Conservation (phyloP, 495 filamentous ascomycete species). For the Hypoxylon perforatum region DNA sequence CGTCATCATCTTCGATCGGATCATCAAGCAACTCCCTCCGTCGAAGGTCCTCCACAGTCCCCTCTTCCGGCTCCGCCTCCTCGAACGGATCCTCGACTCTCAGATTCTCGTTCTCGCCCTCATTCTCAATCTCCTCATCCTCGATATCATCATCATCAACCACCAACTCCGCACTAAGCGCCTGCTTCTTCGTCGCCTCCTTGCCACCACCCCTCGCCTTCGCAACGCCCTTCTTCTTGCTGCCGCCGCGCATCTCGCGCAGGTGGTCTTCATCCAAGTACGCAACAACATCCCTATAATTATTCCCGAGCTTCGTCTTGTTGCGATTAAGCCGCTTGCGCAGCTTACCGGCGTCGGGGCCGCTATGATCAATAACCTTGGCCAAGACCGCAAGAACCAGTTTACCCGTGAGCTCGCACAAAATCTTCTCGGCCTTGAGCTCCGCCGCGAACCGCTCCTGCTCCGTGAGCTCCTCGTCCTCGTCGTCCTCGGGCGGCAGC, state of each 20-base stretch:
- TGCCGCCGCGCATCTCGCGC: constrained; percentile 49
- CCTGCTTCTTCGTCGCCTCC: constrained; percentile 52
- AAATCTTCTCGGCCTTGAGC: constrained; percentile 78
- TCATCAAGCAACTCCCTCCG: constrained; percentile 69
- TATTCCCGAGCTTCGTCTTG: constrained; percentile 71
- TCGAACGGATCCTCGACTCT: constrained; percentile 56
- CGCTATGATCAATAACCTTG: constrained; percentile 73
- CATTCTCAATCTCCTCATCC: constrained; percentile 61
- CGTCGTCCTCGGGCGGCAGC: constrained; percentile 68
- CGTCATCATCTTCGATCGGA: constrained; percentile 61
- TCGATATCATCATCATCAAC: constrained; percentile 65
- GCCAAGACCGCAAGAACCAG: constrained; percentile 82
- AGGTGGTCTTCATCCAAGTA: constrained; percentile 73
- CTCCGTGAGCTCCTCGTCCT: constrained; percentile 64
- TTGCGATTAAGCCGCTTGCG: constrained; percentile 74
- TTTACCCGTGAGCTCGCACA: constrained; percentile 86
- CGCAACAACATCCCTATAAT: constrained; percentile 80
- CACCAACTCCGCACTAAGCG: constrained; percentile 58
- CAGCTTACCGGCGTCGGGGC: constrained; percentile 67
- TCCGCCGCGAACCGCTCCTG: constrained; percentile 67
- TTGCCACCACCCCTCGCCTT: too few relatives aligned
- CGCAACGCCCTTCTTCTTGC: constrained; percentile 46
- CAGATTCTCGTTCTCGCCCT: constrained; percentile 62
- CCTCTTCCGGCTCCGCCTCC: constrained; percentile 62
- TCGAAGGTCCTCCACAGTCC: constrained; percentile 70